Conservation (phyloP, 2,329 filamentous ascomycete species). For the Cladosporium cucumerinum region DNA sequence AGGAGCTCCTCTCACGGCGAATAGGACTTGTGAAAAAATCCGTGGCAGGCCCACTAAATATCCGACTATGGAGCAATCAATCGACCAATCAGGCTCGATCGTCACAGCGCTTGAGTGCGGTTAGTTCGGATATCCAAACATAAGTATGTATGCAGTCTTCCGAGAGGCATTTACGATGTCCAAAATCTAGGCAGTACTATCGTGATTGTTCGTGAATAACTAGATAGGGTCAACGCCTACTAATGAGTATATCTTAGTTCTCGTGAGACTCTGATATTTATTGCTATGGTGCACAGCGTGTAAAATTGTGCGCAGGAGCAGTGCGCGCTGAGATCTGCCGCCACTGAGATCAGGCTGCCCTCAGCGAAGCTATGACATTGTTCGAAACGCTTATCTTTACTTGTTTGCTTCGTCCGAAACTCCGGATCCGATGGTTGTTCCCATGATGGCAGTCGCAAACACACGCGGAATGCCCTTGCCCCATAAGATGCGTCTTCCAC, state of each 20-base stretch:
- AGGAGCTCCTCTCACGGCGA: background rate
- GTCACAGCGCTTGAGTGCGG: background rate
- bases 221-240: too few relatives aligned
- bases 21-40: background rate
- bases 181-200: background rate
- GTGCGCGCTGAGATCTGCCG: background rate
- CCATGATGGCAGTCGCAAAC: background rate
- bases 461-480: background rate
- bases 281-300: background rate
- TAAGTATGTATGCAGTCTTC: background rate
- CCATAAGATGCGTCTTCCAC: background rate
- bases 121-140: background rate
- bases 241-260: too few relatives aligned
- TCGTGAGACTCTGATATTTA: too few relatives aligned
- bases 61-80: background rate
- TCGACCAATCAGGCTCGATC: background rate
- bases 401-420: constrained; percentile 5
- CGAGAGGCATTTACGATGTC: background rate
- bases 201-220: background rate
- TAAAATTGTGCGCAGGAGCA: background rate
- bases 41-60: background rate
- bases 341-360: background rate
- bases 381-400: constrained; percentile 2
- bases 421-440: background rate
- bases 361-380: background rate